Percentiles rank a stretch among this genome's conserved stretches.
Evolutionary conservation across 2,329 filamentous ascomycete genomes (phyloP).

Genomic region (Epicoccum sorghinum): DNA sequence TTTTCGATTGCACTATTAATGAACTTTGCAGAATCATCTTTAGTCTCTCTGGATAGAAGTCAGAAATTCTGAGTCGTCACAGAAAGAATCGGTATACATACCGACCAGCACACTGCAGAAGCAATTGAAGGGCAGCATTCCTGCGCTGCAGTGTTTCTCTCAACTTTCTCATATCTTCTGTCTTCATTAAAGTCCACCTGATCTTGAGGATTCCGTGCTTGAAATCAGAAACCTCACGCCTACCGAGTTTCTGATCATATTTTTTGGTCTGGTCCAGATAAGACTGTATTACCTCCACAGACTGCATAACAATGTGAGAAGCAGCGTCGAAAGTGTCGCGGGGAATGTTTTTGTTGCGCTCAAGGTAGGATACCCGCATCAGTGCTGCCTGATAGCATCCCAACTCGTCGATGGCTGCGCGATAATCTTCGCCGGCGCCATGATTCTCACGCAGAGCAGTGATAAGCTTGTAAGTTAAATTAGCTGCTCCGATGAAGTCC

Average conservation of each 20-base stretch:
- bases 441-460: not conserved
- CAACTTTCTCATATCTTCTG: not conserved
- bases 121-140: not conserved
- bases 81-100: no score
- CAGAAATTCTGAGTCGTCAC: not conserved
- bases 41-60: not conserved
- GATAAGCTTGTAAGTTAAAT: not conserved
- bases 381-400: not conserved
- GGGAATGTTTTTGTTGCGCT: not conserved
- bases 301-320: not conserved
- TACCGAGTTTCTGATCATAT: not conserved
- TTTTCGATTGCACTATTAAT: not conserved
- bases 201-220: not conserved
- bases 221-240: not conserved
- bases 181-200: not conserved
- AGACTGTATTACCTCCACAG: not conserved
- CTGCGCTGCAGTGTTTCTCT: not conserved
- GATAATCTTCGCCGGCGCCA: not conserved
- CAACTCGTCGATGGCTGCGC: not conserved
- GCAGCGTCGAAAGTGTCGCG: not conserved
- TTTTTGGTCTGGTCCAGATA: not conserved
- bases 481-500: not conserved
- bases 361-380: not conserved
- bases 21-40: not conserved
- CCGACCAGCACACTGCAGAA: not conserved